phyloP scores from a whole-genome alignment of 257 asterid genomes.

The Pogostemon cablin region DNA sequence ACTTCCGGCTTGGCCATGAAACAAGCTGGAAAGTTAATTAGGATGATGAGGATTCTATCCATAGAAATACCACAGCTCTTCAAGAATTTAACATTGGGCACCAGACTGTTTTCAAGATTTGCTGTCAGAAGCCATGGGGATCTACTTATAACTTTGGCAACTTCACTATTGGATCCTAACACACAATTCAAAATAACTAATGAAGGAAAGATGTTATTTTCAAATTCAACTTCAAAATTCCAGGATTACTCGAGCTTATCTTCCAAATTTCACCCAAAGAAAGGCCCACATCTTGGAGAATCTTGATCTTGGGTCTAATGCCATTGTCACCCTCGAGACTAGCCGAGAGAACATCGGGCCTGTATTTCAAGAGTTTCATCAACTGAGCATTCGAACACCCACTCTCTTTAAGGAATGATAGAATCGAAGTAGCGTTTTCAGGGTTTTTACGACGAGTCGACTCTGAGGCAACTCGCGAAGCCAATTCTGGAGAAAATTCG shows the following conservation, averaged over 20 bases:
- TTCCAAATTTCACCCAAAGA: not conserved
- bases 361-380: conserved; percentile 1
- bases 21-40: not conserved
- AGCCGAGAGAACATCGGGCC: not conserved
- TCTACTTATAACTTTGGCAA: not conserved
- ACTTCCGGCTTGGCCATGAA: not conserved
- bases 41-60: not conserved
- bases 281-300: not conserved
- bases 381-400: conserved; percentile 8
- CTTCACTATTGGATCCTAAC: not conserved
- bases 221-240: not conserved
- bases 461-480: not conserved
- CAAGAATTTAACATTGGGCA: not conserved
- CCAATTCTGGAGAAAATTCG: not conserved
- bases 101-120: not conserved
- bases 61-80: not conserved
- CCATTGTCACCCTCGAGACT: not conserved
- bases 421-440: not conserved
- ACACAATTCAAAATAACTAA: not conserved
- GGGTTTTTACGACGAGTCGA: not conserved
- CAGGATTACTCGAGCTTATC: not conserved
- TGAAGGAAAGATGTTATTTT: not conserved
- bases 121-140: not conserved
- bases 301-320: not conserved
- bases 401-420: not conserved